These are phyloP conservation scores for Cerioporus squamosus DNA, from an alignment of 1,284 basidiomycete species.

Conservation along the genomic window DNA sequence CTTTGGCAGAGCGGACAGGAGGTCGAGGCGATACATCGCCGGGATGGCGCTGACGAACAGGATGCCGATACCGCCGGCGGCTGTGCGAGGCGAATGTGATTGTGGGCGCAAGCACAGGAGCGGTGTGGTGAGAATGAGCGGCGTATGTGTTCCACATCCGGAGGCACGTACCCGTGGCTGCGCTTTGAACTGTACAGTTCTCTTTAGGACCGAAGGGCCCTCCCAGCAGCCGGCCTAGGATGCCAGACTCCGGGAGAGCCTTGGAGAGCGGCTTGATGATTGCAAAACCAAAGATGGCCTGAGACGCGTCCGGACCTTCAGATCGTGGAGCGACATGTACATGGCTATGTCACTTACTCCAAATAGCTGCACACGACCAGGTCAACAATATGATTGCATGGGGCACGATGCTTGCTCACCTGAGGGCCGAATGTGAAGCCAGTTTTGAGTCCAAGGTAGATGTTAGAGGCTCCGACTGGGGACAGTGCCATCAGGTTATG, in stretches of 20 bases:
- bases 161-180: constrained; percentile 42
- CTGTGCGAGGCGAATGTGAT: constrained; percentile 17
- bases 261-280: constrained; percentile 65
- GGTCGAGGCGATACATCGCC: constrained; percentile 62
- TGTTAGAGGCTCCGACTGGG: constrained; percentile 29
- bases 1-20: constrained; percentile 48
- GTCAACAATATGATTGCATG: background rate
- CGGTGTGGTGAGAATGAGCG: background rate
- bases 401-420: constrained; percentile 4
- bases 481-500: background rate
- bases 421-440: constrained; percentile 71
- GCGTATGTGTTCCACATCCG: too few species aligned
- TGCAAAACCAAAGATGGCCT: constrained; percentile 68
- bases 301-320: background rate
- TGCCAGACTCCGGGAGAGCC: constrained; percentile 48
- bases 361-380: constrained; percentile 45
- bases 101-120: too few species aligned
- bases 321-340: background rate
- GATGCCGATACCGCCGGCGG: constrained; percentile 63
- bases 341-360: constrained; percentile 38
- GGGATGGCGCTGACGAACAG: constrained; percentile 69
- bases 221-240: constrained; percentile 51
- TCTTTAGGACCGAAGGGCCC: constrained; percentile 72
- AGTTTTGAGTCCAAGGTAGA: constrained; percentile 73
- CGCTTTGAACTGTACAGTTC: constrained; percentile 63